Evolutionary conservation across 257 asterid species (phyloP), one percentile per base, ranked within the genome.

Genomic region (Nicotiana tomentosiformis): DNA sequence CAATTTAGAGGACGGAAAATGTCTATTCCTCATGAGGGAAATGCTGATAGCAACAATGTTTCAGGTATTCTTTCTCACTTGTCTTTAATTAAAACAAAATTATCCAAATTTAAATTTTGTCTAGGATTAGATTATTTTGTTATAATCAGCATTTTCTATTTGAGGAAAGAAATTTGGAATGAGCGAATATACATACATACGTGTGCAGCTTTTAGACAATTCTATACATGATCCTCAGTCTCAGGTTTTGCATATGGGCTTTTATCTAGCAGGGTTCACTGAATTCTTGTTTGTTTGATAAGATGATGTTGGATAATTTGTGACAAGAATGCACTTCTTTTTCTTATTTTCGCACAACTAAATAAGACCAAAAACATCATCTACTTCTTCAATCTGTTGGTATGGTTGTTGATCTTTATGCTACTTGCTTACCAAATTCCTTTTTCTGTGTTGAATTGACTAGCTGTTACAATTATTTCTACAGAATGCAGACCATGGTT

Each of bases 1-100:
- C 53, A 14, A 72, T 56, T 77, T 39, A n/a, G 83, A 57, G 82
- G 58, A 39, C 39, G 18, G 46, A 81, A 84, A 29, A 81, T 85
- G 88, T 85, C 88, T 51, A 69, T 67, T 32, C 83, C 77, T 32
- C 83, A 82, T 76, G 77, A 77, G 49, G 88, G 83, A 78, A 85
- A 82, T 82, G 72, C 66, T 49, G 81, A 85, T 5, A 51, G 77
- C 64, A 82, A 82, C 10, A 78, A 82, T 77, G 83, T 68, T 69
- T 32, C 88, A 68, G 88, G 88, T 85, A 64, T 72, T 49, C 7
- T 51, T 37, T 68, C 7, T 67, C 56, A 74, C 17, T 18, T 80
- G 20, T 62, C 1, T 43, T 77, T 76, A 10, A 33, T 30, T 11
- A 20, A 57, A 77, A 26, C 16, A 77, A 37, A 37, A 33, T 32